phyloP scores from a whole-genome alignment of 2,329 filamentous ascomycete genomes.

The Magnaporthiopsis rhizophila region DNA sequence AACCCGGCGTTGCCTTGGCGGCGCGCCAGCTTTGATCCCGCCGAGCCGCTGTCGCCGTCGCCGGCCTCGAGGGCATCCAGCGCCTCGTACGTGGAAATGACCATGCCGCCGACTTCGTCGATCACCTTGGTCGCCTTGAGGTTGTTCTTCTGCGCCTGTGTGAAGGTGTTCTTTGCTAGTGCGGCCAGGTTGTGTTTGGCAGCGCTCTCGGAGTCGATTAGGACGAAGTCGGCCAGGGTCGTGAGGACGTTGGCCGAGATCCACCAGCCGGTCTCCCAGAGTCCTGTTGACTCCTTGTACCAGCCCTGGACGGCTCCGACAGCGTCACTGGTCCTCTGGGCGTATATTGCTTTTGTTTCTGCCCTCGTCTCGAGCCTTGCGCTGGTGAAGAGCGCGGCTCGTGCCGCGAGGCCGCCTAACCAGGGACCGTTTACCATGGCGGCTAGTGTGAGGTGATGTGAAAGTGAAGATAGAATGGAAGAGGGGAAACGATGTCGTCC shows the following conservation, averaged over 20 bases:
- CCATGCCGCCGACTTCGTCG: slow-evolving; percentile 23
- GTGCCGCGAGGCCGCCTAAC: slow-evolving; percentile 16
- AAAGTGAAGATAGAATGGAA: background rate
- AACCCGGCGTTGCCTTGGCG: slow-evolving; percentile 33
- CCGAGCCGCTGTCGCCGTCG: background rate
- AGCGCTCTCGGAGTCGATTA: slow-evolving; percentile 23
- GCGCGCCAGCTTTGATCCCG: background rate
- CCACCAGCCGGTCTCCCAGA: slow-evolving; percentile 68
- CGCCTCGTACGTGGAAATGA: slow-evolving; percentile 28
- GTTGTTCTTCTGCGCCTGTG: slow-evolving; percentile 32
- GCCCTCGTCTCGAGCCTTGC: slow-evolving; percentile 8
- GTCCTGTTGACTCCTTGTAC: slow-evolving; percentile 52
- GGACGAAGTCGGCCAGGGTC: slow-evolving; percentile 47
- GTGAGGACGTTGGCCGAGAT: slow-evolving; percentile 62
- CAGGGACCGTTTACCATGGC: slow-evolving; percentile 6
- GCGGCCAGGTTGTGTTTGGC: slow-evolving; percentile 29
- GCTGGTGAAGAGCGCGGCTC: slow-evolving; percentile 15
- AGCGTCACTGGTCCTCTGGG: slow-evolving; percentile 22
- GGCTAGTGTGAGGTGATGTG: background rate
- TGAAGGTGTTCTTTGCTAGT: slow-evolving; percentile 37
- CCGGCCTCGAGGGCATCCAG: slow-evolving; percentile 12
- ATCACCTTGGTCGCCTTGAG: slow-evolving; percentile 31
- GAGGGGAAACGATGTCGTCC: background rate
- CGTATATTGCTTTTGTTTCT: slow-evolving; percentile 20
- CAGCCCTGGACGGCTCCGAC: slow-evolving; percentile 45